Evolutionary conservation across 2,329 filamentous ascomycete species (phyloP), one percentile per base, ranked within the genome.

Genomic region (Aspergillus fischeri): DNA sequence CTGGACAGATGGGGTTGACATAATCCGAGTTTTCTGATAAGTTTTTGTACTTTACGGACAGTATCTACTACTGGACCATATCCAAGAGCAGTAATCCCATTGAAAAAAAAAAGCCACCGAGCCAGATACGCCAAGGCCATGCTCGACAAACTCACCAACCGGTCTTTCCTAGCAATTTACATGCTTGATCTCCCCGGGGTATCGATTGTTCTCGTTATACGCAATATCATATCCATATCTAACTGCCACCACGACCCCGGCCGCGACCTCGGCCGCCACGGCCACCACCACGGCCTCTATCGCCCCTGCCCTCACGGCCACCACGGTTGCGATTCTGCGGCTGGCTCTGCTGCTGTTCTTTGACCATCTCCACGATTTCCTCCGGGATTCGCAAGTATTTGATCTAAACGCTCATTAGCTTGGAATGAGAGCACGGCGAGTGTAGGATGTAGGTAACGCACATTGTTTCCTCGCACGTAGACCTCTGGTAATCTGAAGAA

Each of bases 311-410:
- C 66, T 72, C 66, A 54, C 75, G 67, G 45, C 73, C 73, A 47
- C 77, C 75, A 52, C 77, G 75, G 49, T 71, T 73, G 20, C 77
- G 75, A 59, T 72, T 71, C 47, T 72, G 69, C 50, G 73, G 64
- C 68, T 91, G 86, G 62, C 83, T 83, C 70, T 90, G 88, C 75
- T 97, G 93, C 71, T 94, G 90, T 65, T 97, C 93, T 81, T 92
- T 96, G 25, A 94, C 92, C 42, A 91, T 77, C 63, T 97, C 93
- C 77, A 99, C 90, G 61, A 99, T 95, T 75, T 97, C 93, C 77
- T 99, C 93, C 53, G 93, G 92, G 3, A 99, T 91, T 67, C 93
- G 87, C 32, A 99, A 85, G 78, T 96, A 99, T 81, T 99, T 99
- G 80, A 99, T 99, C 94, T 97, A 70, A 54, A 44, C 25, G 17